These are phyloP conservation scores for Trichomonas tenax DNA, from an alignment of 208 protist genomes.

Conservation along the genomic window DNA sequence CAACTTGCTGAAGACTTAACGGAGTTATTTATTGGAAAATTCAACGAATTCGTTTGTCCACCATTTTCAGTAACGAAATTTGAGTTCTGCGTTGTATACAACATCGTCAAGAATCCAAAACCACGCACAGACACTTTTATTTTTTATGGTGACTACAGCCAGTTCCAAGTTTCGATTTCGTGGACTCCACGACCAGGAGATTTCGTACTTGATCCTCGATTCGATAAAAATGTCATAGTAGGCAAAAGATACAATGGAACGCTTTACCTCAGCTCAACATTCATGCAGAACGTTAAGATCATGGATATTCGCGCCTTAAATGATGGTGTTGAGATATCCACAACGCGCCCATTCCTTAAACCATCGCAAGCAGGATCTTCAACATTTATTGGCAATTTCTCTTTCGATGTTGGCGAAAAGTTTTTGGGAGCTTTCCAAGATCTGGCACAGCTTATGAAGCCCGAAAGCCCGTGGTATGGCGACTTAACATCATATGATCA, in stretches of 20 bases:
- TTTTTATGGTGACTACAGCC: background rate
- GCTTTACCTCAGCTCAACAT: background rate
- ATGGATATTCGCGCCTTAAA: background rate
- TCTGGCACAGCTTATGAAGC: background rate
- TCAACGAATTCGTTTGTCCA: background rate
- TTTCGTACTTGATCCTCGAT: background rate
- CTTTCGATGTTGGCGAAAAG: background rate
- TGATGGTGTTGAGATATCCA: background rate
- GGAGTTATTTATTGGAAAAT: background rate
- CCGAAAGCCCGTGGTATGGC: background rate
- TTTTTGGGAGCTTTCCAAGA: background rate
- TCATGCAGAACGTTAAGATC: background rate
- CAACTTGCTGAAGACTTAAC: background rate
- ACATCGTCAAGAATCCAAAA: background rate
- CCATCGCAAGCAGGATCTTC: too few species aligned
- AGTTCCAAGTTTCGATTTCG: background rate
- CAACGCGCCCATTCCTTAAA: background rate
- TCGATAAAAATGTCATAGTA: background rate
- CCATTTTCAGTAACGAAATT: background rate
- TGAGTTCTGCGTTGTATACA: background rate
- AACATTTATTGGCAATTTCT: background rate
- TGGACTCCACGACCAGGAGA: background rate
- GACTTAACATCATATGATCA: background rate
- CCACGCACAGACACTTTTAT: background rate
- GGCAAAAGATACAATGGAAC: background rate